These are phyloP conservation scores for Geotrichum restrictum DNA, from an alignment of 1,139 yeast species.

Conservation along the genomic window DNA sequence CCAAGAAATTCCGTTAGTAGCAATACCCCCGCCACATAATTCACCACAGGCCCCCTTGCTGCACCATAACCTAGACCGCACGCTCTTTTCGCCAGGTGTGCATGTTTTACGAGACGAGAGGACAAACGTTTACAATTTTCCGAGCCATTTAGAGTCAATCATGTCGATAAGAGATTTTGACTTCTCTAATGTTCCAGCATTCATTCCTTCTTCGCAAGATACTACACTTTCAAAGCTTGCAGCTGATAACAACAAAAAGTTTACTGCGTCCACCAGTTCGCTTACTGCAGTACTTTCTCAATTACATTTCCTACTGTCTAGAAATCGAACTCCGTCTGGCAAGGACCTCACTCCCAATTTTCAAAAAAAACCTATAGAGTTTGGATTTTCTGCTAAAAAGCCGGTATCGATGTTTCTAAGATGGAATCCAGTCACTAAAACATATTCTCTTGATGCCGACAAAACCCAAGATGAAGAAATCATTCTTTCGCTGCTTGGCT, in stretches of 20 bases:
- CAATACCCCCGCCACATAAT: background rate
- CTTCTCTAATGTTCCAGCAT: slow-evolving; percentile 53
- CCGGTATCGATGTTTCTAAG: slow-evolving; percentile 47
- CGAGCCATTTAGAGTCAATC: slow-evolving; percentile 57
- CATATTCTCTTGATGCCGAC: slow-evolving; percentile 69
- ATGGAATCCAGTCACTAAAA: slow-evolving; percentile 37
- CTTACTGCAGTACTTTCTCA: slow-evolving; percentile 75
- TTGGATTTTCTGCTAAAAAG: slow-evolving; percentile 40
- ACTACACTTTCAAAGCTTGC: slow-evolving; percentile 50
- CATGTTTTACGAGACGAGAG: slow-evolving; percentile 77
- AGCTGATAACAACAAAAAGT: slow-evolving; percentile 42
- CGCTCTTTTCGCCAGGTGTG: slow-evolving; percentile 76
- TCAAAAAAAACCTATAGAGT: slow-evolving; percentile 32
- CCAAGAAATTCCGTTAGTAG: background rate
- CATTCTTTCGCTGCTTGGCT: slow-evolving; percentile 74
- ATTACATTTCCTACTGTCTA: slow-evolving; percentile 64
- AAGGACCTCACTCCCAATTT: slow-evolving; percentile 46
- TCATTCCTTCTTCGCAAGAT: slow-evolving; percentile 70
- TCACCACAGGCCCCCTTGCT: slow-evolving; percentile 45
- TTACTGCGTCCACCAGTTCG: slow-evolving; percentile 81
- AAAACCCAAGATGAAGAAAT: slow-evolving; percentile 65
- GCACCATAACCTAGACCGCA: slow-evolving; percentile 62
- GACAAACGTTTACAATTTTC: slow-evolving; percentile 66
- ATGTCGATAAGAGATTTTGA: slow-evolving; percentile 66
- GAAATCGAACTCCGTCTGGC: slow-evolving; percentile 51